Conservation (phyloP, 352 stramenopile genomes). For the Plasmopara halstedii region DNA sequence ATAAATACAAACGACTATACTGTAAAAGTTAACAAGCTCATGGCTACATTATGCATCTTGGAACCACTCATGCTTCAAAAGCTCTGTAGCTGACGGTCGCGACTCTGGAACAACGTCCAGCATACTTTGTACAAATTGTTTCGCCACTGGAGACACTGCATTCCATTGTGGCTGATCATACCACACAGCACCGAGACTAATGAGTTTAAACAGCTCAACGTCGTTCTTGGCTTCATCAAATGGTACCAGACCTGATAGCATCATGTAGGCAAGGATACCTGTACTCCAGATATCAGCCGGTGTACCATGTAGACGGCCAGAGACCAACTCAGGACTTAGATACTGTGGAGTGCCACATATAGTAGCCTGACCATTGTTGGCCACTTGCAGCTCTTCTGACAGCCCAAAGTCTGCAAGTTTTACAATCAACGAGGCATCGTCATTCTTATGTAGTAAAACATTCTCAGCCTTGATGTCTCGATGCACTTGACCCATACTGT, state of each 20-base stretch:
- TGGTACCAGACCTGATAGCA: conserved; percentile 52
- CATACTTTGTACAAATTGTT: conserved; percentile 83
- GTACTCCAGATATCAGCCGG: conserved; percentile 93
- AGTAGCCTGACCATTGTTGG: conserved; percentile 80
- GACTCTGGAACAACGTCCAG: conserved; percentile 79
- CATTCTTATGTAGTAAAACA: conserved; percentile 65
- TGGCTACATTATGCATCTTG: conserved; percentile 22
- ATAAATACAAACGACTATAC: conserved; percentile 8
- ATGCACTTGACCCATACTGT: conserved; percentile 87
- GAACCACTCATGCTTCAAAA: conserved; percentile 55
- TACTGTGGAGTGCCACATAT: conserved; percentile 95
- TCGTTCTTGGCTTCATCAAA: conserved; percentile 50
- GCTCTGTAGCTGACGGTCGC: conserved; percentile 42
- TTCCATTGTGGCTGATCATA: conserved; percentile 87
- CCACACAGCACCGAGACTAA: conserved; percentile 87
- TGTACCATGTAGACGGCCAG: conserved; percentile 83
- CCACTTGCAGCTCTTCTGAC: conserved; percentile 85
- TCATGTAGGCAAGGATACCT: conserved; percentile 94
- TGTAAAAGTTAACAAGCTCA: no score
- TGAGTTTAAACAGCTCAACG: conserved; percentile 65
- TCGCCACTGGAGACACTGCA: conserved; percentile 65
- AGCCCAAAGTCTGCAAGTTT: conserved; percentile 90
- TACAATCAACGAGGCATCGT: conserved; percentile 69
- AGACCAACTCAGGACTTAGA: conserved; percentile 94
- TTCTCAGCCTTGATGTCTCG: conserved; percentile 83